Evolutionary conservation across 2,329 filamentous ascomycete genomes (phyloP), one percentile per base, ranked within the genome.

Genomic region (Venturia effusa): DNA sequence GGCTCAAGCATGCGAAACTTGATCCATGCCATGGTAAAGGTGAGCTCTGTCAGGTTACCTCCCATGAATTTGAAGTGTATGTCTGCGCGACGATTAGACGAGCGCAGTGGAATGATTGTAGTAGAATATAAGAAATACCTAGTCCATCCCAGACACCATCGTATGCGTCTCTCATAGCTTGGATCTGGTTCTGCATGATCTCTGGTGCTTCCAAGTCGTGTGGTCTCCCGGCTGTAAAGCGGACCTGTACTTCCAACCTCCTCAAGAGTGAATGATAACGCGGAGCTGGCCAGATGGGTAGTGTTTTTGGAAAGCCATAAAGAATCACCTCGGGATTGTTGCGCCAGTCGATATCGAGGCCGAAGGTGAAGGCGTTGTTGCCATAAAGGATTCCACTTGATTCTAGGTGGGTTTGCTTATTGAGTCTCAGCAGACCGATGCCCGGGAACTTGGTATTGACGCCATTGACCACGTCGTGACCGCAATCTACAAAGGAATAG

Each of bases 301-400:
- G 41, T 19, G 24, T 62, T 27, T 34, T 17, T 30, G 61, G 61
- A 34, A 62, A 62, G 4, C 61, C 39, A 27, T 32, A 17, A 19
- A 62, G 61, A 30, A 30, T 34, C 4, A 62, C 39, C 11, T 24
- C 39, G 22, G 30, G 15, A 19, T 30, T 3, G 17, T 24, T 11
- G 10, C 41, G 41, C 40, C 40, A 62, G 22, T 62, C 43, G 8
- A 62, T 34, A 6, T 32, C 30, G n/a, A 62, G 39, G 17, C 61
- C 61, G 51, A 22, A 62, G 41, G 66, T 59, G 64, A 71, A 67
- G 1, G 51, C 62, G 62, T 69, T 70, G 32, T 67, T 66, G 17
- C 61, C 65, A 60, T 70, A 70, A 1, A 72, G 66, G 11, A 72
- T 66, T 34, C 64, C 3, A 67, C 70, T 54, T 73, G 71, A 7